A percentile compares a stretch with the other conserved stretches of the same genome.
phyloP scores from a whole-genome alignment of 192 early-diverging fungal genomes.

The Mortierella hygrophila region DNA sequence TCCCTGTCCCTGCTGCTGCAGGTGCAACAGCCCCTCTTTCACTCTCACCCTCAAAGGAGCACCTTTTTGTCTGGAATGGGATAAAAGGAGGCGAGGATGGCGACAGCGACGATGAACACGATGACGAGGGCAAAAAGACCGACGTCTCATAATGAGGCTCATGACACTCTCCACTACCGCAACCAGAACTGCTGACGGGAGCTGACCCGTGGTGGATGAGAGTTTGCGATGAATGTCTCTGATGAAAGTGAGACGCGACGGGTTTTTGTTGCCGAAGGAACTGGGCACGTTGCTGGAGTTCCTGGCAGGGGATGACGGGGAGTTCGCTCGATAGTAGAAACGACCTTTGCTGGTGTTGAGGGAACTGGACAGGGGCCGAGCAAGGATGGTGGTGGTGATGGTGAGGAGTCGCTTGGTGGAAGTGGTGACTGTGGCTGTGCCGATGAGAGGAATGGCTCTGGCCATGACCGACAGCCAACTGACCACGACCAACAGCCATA shows the following conservation, averaged over 20 bases:
- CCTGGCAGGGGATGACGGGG: neutral
- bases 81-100: neutral
- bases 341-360: neutral
- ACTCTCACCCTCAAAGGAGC: neutral
- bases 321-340: constrained; percentile 6
- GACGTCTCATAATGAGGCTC: neutral
- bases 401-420: neutral
- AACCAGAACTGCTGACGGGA: neutral
- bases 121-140: neutral
- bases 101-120: neutral
- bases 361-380: neutral
- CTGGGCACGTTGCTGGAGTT: constrained; percentile 16
- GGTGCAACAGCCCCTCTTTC: neutral
- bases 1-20: neutral
- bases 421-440: neutral
- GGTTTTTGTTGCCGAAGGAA: constrained; percentile 19
- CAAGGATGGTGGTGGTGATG: constrained; percentile 3
- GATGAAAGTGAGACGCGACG: neutral
- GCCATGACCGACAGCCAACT: neutral
- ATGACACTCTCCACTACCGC: neutral
- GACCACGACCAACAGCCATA: neutral
- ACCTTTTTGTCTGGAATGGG: neutral
- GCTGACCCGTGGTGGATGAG: neutral
- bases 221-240: neutral
- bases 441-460: neutral